Percentiles rank a stretch among this genome's conserved stretches.
Conservation (phyloP, 257 asterid genomes). For the Solanum dulcamara region DNA sequence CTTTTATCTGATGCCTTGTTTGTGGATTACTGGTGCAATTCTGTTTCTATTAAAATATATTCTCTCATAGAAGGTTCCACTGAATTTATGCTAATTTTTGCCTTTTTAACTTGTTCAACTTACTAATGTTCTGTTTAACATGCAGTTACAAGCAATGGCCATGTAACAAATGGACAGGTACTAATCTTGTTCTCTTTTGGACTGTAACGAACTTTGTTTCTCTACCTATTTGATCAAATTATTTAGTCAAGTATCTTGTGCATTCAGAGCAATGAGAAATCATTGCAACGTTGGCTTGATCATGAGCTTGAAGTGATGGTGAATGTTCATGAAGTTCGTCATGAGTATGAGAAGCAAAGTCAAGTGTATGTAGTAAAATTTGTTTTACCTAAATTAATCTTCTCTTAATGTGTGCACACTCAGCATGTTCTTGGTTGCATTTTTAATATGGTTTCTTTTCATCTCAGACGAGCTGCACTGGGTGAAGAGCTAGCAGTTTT, state of each 20-base stretch:
- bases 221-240: background rate
- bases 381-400: background rate
- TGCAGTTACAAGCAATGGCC: slow-evolving; percentile 69
- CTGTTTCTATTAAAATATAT: background rate
- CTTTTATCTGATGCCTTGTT: background rate
- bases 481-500: slow-evolving; percentile 91
- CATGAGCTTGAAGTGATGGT: slow-evolving; percentile 98
- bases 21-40: background rate
- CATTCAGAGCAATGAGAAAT: slow-evolving; percentile 70
- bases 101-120: background rate
- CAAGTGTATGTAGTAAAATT: slow-evolving; percentile 71
- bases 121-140: background rate
- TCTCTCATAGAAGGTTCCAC: background rate
- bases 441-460: background rate
- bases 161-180: slow-evolving; percentile 71
- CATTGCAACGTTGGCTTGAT: slow-evolving; percentile 91
- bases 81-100: background rate
- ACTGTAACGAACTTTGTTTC: background rate
- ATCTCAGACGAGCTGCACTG: slow-evolving; percentile 83
- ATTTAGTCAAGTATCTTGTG: background rate
- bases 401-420: background rate
- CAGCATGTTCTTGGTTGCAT: background rate
- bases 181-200: slow-evolving; percentile 2
- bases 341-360: slow-evolving; percentile 96
- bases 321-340: slow-evolving; percentile 98